Conservation (phyloP, 805 yeast species). For the Candida endomychidarum region DNA sequence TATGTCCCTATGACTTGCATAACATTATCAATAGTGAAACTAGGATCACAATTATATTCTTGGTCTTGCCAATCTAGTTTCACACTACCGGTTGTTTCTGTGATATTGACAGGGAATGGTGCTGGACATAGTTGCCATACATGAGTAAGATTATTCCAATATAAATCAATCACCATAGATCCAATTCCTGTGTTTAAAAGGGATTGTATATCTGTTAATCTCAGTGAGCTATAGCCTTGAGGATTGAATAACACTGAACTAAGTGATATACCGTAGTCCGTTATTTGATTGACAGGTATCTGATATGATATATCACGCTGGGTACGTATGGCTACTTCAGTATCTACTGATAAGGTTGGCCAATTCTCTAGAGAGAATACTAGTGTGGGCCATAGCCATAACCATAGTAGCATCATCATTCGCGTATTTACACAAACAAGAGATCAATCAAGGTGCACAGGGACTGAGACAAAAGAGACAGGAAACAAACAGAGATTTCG, state of each 20-base stretch:
- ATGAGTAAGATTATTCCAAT: constrained; percentile 47
- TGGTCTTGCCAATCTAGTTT: constrained; percentile 27
- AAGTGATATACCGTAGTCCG: constrained; percentile 33
- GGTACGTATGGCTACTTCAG: constrained; percentile 24
- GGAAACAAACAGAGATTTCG: neutral
- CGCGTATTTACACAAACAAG: no score
- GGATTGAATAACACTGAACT: constrained; percentile 27
- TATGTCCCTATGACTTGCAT: constrained; percentile 21
- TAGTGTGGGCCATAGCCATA: constrained; percentile 1
- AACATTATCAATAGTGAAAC: constrained; percentile 24
- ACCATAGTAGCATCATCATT: neutral
- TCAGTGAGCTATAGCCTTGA: constrained; percentile 25
- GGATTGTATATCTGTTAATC: constrained; percentile 18
- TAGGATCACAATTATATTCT: constrained; percentile 29
- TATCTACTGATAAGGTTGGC: constrained; percentile 14
- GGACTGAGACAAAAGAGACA: neutral
- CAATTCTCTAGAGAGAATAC: constrained; percentile 14
- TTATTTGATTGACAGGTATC: constrained; percentile 34
- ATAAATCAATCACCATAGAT: constrained; percentile 52
- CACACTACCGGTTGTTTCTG: constrained; percentile 8
- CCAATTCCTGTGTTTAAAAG: constrained; percentile 48
- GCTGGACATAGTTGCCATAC: constrained; percentile 59
- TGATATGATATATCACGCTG: constrained; percentile 35
- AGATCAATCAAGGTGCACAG: neutral
- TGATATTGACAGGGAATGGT: constrained; percentile 30